phyloP scores from a whole-genome alignment of 1,284 basidiomycete species.

The Schizophyllum amplum region DNA sequence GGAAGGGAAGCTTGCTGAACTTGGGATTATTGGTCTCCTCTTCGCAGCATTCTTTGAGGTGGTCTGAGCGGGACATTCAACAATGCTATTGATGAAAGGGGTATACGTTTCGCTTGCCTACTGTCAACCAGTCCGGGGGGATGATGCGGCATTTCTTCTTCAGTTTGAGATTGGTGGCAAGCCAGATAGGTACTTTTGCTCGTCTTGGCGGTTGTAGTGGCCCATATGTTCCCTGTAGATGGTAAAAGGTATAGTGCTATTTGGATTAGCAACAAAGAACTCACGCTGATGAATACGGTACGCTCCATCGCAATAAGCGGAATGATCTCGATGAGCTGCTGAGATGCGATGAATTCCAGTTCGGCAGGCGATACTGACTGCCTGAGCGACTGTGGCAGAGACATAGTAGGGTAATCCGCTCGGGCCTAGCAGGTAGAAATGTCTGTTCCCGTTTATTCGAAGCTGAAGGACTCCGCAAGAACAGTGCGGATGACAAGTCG shows the following conservation, averaged over 20 bases:
- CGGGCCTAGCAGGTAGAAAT: too few relatives aligned
- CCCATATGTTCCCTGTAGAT: constrained; percentile 77
- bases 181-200: constrained; percentile 85
- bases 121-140: constrained; percentile 81
- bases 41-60: constrained; percentile 62
- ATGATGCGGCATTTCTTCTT: constrained; percentile 93
- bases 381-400: constrained; percentile 51
- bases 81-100: constrained; percentile 1
- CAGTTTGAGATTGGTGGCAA: constrained; percentile 87
- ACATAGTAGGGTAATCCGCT: constrained; percentile 33
- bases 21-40: constrained; percentile 66
- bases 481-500: background rate
- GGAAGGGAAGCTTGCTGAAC: constrained; percentile 75
- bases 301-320: constrained; percentile 83
- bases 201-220: constrained; percentile 86
- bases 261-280: constrained; percentile 15
- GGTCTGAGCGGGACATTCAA: constrained; percentile 40
- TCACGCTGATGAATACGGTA: constrained; percentile 82
- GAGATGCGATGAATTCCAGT: constrained; percentile 79
- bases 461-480: too few relatives aligned
- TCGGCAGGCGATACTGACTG: constrained; percentile 69
- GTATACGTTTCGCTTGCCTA: constrained; percentile 47
- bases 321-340: constrained; percentile 75
- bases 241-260: constrained; percentile 10
- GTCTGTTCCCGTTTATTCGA: too few relatives aligned